Conservation (phyloP, 805 yeast genomes). For the Zygotorulaspora danielsina region DNA sequence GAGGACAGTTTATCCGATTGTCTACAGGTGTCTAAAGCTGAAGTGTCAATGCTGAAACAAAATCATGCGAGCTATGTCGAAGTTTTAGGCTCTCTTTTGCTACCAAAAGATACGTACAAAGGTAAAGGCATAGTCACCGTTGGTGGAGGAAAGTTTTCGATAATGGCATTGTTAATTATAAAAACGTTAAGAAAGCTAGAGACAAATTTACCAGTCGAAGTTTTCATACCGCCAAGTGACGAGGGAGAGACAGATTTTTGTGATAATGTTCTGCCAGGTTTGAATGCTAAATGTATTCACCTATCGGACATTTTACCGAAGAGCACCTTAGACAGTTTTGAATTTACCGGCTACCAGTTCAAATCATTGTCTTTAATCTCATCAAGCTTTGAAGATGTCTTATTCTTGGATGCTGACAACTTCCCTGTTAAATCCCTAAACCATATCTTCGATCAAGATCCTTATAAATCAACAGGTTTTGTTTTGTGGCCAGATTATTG, state of each 20-base stretch:
- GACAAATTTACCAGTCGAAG: constrained; percentile 72
- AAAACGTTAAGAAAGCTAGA: constrained; percentile 51
- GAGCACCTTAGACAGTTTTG: constrained; percentile 39
- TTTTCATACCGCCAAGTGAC: constrained; percentile 59
- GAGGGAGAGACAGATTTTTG: constrained; percentile 61
- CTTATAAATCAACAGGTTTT: constrained; percentile 50
- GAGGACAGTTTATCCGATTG: constrained; percentile 23
- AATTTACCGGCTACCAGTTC: constrained; percentile 60
- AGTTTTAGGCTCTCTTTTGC: constrained; percentile 10
- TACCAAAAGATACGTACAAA: constrained; percentile 38
- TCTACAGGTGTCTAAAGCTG: constrained; percentile 21
- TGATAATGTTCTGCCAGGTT: constrained; percentile 50
- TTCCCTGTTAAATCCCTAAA: constrained; percentile 67
- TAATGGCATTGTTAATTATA: constrained; percentile 64
- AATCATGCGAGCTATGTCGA: constrained; percentile 22
- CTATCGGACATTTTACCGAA: constrained; percentile 53
- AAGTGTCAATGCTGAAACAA: constrained; percentile 16
- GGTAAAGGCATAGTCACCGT: constrained; percentile 49
- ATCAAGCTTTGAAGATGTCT: constrained; percentile 69
- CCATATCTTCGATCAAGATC: constrained; percentile 52
- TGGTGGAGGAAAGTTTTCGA: constrained; percentile 76
- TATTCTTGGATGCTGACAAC: constrained; percentile 73
- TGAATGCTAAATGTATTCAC: constrained; percentile 58
- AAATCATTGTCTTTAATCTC: constrained; percentile 68
- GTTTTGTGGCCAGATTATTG: constrained; percentile 85